These are phyloP conservation scores for Crataegus laevigata DNA, from an alignment of 306 rosid genomes.

Conservation along the genomic window DNA sequence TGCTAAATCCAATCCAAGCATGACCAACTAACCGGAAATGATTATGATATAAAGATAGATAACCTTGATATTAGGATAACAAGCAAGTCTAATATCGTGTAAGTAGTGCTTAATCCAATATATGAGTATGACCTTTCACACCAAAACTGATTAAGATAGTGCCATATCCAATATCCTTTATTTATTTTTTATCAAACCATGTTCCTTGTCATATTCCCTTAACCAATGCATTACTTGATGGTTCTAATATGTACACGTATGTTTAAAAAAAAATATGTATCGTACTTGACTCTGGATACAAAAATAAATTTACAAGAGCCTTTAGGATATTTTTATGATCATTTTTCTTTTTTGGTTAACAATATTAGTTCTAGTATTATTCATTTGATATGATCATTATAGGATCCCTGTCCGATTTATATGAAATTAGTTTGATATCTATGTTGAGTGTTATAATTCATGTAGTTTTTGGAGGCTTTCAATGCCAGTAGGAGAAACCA, in stretches of 20 bases:
- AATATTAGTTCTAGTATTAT: too few species aligned
- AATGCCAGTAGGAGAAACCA: slow-evolving; percentile 51
- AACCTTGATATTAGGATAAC: not conserved
- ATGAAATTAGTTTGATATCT: not conserved
- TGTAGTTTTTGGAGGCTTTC: slow-evolving; percentile 93
- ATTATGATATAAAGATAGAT: not conserved
- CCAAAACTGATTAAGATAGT: not conserved
- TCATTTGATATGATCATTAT: not conserved
- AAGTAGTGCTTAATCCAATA: not conserved
- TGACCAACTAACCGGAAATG: not conserved
- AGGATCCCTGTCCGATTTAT: not conserved
- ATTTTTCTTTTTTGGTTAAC: not conserved
- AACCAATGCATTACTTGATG: not conserved
- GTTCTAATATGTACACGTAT: not conserved
- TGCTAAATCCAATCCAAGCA: not conserved
- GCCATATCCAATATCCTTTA: not conserved
- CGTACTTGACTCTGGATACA: not conserved
- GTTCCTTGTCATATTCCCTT: not conserved
- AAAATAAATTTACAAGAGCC: not conserved
- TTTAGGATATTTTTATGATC: not conserved
- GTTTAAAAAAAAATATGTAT: too few species aligned
- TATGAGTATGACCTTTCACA: not conserved
- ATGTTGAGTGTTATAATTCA: not conserved
- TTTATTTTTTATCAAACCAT: not conserved
- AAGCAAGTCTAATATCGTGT: not conserved